These are phyloP conservation scores for Globisporangium paroecandrum DNA, from an alignment of 352 stramenopile genomes.

Conservation along the genomic window DNA sequence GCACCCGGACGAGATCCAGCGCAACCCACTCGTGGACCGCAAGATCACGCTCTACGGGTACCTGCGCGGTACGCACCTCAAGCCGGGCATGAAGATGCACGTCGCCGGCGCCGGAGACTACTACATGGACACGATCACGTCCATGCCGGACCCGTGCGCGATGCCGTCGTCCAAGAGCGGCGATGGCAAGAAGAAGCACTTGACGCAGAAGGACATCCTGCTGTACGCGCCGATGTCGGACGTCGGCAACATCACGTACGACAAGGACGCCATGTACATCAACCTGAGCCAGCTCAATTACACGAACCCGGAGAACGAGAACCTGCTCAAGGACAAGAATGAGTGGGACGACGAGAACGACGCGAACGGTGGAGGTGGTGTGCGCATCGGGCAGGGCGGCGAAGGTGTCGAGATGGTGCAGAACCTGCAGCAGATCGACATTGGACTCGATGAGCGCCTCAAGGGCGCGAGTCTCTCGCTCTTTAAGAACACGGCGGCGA, in stretches of 20 bases:
- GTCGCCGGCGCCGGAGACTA: constrained; percentile 98
- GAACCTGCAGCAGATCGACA: constrained; percentile 89
- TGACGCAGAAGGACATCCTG: constrained; percentile 94
- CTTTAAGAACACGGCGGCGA: constrained; percentile 92
- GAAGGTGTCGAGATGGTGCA: constrained; percentile 94
- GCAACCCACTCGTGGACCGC: constrained; percentile 90
- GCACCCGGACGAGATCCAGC: constrained; percentile 91
- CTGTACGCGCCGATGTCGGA: constrained; percentile 89
- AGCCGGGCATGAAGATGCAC: constrained; percentile 95
- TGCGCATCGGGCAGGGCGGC: constrained; percentile 38
- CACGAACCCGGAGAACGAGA: constrained; percentile 89
- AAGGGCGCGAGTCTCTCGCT: constrained; percentile 91
- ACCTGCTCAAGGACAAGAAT: constrained; percentile 47
- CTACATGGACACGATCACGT: constrained; percentile 92
- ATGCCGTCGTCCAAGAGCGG: constrained; percentile 70
- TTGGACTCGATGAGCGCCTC: constrained; percentile 94
- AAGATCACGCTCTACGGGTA: constrained; percentile 98
- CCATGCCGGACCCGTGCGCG: constrained; percentile 96
- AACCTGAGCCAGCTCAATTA: constrained; percentile 94
- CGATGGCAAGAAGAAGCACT: constrained; percentile 81
- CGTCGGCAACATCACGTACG: constrained; percentile 97
- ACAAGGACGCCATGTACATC: constrained; percentile 99
- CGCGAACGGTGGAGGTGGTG: constrained; percentile 28
- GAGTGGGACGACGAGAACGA: constrained; percentile 49
- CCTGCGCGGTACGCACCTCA: constrained; percentile 97